These are phyloP conservation scores for Novymonas esmeraldas DNA, from an alignment of 208 protist genomes.

Conservation along the genomic window DNA sequence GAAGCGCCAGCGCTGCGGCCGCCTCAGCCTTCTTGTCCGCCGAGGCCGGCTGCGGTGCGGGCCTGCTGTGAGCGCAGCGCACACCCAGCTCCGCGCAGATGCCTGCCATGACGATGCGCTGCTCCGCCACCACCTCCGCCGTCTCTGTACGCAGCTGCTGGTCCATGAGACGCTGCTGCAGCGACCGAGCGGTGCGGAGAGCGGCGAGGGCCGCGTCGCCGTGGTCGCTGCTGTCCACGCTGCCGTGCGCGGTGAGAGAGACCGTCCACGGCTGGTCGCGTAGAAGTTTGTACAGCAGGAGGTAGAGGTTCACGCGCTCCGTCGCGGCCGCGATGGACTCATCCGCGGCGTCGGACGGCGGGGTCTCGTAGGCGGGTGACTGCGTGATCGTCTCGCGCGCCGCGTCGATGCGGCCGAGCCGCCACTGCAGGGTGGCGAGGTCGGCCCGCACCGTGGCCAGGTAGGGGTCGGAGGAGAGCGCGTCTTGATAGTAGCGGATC, in stretches of 20 bases:
- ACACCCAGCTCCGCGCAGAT: conserved; percentile 86
- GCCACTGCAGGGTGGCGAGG: conserved; percentile 91
- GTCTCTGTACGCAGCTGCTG: conserved; percentile 77
- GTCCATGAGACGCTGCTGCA: conserved; percentile 75
- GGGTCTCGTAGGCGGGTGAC: conserved; percentile 43
- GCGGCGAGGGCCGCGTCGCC: conserved; percentile 50
- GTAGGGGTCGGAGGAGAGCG: conserved; percentile 65
- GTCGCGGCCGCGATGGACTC: conserved; percentile 50
- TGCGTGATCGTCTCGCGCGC: conserved; percentile 66
- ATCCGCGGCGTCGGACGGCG: neutral
- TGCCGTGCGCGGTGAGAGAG: neutral
- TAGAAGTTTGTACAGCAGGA: conserved; percentile 91
- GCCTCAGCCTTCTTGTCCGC: conserved; percentile 31
- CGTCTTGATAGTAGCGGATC: conserved; percentile 91
- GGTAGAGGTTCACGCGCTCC: conserved; percentile 81
- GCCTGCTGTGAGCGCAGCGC: conserved; percentile 34
- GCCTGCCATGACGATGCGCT: conserved; percentile 67
- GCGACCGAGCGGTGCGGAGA: conserved; percentile 67
- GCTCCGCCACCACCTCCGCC: conserved; percentile 79
- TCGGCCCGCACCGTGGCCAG: conserved; percentile 86
- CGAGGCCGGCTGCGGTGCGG: conserved; percentile 14
- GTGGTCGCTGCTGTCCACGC: conserved; percentile 5
- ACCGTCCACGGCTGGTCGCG: conserved; percentile 31
- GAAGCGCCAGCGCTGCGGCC: conserved; percentile 20
- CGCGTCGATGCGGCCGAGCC: conserved; percentile 66